Evolutionary conservation across 805 yeast genomes (phyloP), one percentile per base, ranked within the genome.

Genomic region (Monosporozyma solicola): DNA sequence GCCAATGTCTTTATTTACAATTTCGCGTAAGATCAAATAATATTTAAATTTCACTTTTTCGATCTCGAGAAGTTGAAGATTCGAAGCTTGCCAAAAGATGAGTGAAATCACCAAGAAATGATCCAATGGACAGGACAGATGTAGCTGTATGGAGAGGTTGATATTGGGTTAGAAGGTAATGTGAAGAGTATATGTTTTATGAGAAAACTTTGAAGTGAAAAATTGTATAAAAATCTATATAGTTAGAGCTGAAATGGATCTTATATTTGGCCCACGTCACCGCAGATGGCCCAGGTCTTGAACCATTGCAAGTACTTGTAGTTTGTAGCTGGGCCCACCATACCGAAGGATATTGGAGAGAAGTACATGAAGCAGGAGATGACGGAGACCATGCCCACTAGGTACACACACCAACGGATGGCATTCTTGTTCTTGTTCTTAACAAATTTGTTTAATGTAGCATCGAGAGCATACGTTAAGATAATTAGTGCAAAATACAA

Each of bases 401-500:
- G 53, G 63, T 77, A 84, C 24, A 80, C 59, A 32, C 57, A 46
- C 3, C 61, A 41, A 54, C 67, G 67, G 13, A 67, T 37, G 1
- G 53, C 33, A 8, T 53, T 57, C 29, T 61, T 61, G 25, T 65
- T 59, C 31, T 61, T 61, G 25, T 65, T 59, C 41, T 62, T 62
- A 20, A 65, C 59, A 56, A 71, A 58, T 50, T 62, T 66, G 29
- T 53, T 54, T 22, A 77, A 66, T 51, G 72, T 62, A 41, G 72
- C 69, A 57, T 83, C 88, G 45, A 82, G 65, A 52, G 76, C 69
- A 64, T 80, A 83, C 5, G 78, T 77, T 49, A 77, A 66, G 41
- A 80, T 79, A 52, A 82, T 68, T 69, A 84, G 72, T 50, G 89
- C 88, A 68, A 87, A 87, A 70, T 87, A 87, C 58, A 87, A 73